Evolutionary conservation across 371 early-diverging fungal genomes (phyloP), one percentile per base, ranked within the genome.

Genomic region (Mortierella sp.): DNA sequence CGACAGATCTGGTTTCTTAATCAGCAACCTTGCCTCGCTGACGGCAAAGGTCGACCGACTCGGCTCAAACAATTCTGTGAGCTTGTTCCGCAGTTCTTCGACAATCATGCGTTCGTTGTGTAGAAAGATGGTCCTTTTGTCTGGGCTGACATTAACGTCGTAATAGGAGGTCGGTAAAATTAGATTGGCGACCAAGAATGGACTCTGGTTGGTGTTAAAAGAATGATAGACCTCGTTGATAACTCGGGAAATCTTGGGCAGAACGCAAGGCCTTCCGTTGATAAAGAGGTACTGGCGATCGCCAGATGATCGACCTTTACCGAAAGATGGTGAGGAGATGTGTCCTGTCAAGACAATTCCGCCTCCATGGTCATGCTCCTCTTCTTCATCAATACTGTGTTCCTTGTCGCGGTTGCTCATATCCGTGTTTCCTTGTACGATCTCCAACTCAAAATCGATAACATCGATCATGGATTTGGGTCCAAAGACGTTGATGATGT

Each of bases 71-170:
- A 88, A 50, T 14, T 78, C 69, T 12, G 68, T 80, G 2, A 92
- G 60, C 23, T 80, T 67, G 28, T 81, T 80, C 55, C 84, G 79
- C 42, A 94, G 70, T 1, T 70, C 66, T 11, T 84, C 86, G 0
- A 90, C 50, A 17, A 97, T 28, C 31, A 46, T 55, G 0, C 80
- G 60, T 54, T 97, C 98, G 47, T 92, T 70, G 50, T 95, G 92
- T 4, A 98, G 59, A 56, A 95, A 82, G 6, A 97, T 84, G 0
- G 93, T 95, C 37, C 98, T 86, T 72, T 98, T 98, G 73, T 98
- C 95, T 6, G 99, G 99, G 17, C 94, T 95, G 27, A 98, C 88
- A 62, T 98, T 98, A 21, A 96, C 94, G 82, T 98, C 99, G 72
- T 84, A 86, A 14, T 66, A 62, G 53, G 79, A 83, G 7, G 90